Conservation (phyloP, 2,329 filamentous ascomycete species). For the Epichloe hybrida region DNA sequence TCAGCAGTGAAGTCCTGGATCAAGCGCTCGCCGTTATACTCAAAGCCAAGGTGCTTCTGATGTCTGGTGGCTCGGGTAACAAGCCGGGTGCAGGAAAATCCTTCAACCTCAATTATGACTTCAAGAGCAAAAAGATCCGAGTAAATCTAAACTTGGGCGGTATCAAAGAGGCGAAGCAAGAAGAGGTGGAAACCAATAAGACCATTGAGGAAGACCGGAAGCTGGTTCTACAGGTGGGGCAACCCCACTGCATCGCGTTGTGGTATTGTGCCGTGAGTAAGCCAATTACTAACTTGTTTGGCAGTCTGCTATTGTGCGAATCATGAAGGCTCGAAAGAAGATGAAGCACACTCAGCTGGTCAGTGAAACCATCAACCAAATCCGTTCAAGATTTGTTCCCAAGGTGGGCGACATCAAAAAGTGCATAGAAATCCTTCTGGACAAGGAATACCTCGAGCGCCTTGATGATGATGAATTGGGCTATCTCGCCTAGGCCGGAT, state of each 20-base stretch:
- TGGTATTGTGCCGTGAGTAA: not conserved
- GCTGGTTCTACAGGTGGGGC: conserved; percentile 83
- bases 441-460: conserved; percentile 97
- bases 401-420: conserved; percentile 97
- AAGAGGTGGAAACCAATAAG: conserved; percentile 96
- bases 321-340: conserved; percentile 98
- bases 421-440: conserved; percentile 94
- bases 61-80: conserved; percentile 51
- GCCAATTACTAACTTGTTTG: conserved; percentile 12
- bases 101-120: conserved; percentile 81
- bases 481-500: conserved; percentile 57
- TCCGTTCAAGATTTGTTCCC: conserved; percentile 81
- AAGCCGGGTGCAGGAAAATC: conserved; percentile 67
- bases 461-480: conserved; percentile 88
- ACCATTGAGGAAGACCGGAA: conserved; percentile 98
- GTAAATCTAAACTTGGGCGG: conserved; percentile 92
- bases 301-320: conserved; percentile 93
- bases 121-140: conserved; percentile 97
- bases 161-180: conserved; percentile 91
- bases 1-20: conserved; percentile 73
- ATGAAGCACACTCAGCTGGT: conserved; percentile 97
- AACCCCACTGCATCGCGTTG: not conserved
- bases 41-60: conserved; percentile 79
- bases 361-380: conserved; percentile 89
- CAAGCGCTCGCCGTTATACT: conserved; percentile 74